Evolutionary conservation across 2,329 filamentous ascomycete genomes (phyloP), one percentile per base, ranked within the genome.

Genomic region (Dothideomycetes sp.): DNA sequence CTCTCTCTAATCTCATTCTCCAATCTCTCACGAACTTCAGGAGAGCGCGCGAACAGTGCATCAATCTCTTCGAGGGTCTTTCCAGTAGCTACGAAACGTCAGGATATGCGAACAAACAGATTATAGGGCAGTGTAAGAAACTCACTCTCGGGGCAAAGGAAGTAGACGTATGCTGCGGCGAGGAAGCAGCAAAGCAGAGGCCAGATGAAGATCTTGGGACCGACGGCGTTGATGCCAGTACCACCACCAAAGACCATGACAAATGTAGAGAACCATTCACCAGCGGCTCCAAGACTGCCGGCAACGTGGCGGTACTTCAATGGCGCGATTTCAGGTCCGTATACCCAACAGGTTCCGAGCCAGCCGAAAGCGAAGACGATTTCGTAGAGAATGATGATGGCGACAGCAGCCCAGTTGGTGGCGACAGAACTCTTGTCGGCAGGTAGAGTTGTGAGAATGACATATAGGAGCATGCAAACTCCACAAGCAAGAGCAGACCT

Each of bases 131-230:
- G 16, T 13, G n/a, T 23, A 12, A 31, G 20, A 32, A 12, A 32
- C 20, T 36, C 6, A 27, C 39, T 51, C 43, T 53, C 51, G n/a
- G 51, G 51, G 31, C 49, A 55, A 15, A 48, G 43, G 43, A 48
- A 51, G 35, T 44, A 54, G 15, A 56, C 53, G 32, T 51, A 55
- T 2, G 49, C 45, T 2, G 47, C 47, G n/a, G 50, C 47, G 11
- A 53, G 31, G 35, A 50, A 49, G 37, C 57, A 60, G 52, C 45
- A 61, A 36, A 58, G 37, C 29, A 59, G 45, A 34, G 54, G 53
- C 61, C 60, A 64, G 41, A 63, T 51, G 52, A 57, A 64, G 29
- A 64, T 62, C 43, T 56, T 57, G 44, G 54, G 58, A 3, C 60
- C 60, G 18, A 62, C 51, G 25, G 52, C 51, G 9, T 57, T 45